Conservation (phyloP, 495 filamentous ascomycete species). For the Aspergillus diversus region DNA sequence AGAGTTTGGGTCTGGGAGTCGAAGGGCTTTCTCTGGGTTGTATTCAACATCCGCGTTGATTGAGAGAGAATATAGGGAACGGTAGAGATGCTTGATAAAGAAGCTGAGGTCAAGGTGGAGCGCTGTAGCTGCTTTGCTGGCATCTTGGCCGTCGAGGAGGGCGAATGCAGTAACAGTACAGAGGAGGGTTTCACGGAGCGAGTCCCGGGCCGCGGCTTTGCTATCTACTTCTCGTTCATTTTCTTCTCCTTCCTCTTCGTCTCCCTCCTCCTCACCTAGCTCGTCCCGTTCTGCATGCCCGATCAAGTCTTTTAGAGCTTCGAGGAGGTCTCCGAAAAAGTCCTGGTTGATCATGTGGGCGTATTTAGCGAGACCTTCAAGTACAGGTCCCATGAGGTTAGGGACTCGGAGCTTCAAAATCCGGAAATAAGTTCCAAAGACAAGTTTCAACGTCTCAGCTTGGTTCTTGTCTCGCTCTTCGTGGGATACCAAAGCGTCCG, state of each 20-base stretch:
- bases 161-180: constrained; percentile 96
- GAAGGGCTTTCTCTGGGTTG: constrained; percentile 73
- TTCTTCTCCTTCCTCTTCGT: constrained; percentile 49
- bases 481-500: constrained; percentile 85
- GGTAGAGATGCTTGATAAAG: constrained; percentile 93
- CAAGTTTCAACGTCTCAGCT: constrained; percentile 90
- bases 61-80: constrained; percentile 72
- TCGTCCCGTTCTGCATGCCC: constrained; percentile 61
- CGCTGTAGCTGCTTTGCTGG: constrained; percentile 59
- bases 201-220: constrained; percentile 55
- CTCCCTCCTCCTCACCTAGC: constrained; percentile 45
- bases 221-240: constrained; percentile 28
- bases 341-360: constrained; percentile 96
- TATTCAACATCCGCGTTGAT: constrained; percentile 86
- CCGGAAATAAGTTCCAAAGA: constrained; percentile 92
- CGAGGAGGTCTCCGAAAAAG: constrained; percentile 95
- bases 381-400: constrained; percentile 87
- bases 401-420: constrained; percentile 79
- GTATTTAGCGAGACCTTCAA: constrained; percentile 90
- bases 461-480: constrained; percentile 93
- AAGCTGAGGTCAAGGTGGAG: constrained; percentile 90
- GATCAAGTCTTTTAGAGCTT: constrained; percentile 91
- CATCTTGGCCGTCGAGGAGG: constrained; percentile 86
- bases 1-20: constrained; percentile 73
- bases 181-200: constrained; percentile 84